These are phyloP conservation scores for Schrenkiella parvula DNA, from an alignment of 345 rosid genomes.

Conservation along the genomic window DNA sequence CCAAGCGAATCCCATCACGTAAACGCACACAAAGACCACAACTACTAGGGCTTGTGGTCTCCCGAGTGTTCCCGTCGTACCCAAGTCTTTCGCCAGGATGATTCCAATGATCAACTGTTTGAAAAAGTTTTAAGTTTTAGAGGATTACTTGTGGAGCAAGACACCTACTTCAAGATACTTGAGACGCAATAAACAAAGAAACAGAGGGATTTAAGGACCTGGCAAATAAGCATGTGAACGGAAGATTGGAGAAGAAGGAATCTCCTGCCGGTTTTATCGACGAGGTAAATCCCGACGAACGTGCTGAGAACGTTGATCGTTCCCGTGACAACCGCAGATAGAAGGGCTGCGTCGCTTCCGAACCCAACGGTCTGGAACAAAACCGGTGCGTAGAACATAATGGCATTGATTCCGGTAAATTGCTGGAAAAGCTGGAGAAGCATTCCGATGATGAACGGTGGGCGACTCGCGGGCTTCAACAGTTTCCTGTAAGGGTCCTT, in stretches of 20 bases:
- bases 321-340: slow-evolving; percentile 60
- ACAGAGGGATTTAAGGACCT: slow-evolving; percentile 14
- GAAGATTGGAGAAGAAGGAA: slow-evolving; percentile 51
- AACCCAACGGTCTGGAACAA: slow-evolving; percentile 69
- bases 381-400: slow-evolving; percentile 56
- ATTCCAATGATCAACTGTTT: slow-evolving; percentile 47
- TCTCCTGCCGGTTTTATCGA: slow-evolving; percentile 54
- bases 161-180: background rate
- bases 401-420: slow-evolving; percentile 63
- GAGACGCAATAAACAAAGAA: background rate
- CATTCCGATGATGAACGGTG: slow-evolving; percentile 51
- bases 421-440: slow-evolving; percentile 58
- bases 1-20: slow-evolving; percentile 68
- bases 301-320: slow-evolving; percentile 56
- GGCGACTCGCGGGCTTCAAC: slow-evolving; percentile 41
- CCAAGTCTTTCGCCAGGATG: slow-evolving; percentile 36
- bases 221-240: slow-evolving; percentile 39
- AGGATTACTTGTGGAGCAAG: background rate
- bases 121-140: background rate
- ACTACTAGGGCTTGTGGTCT: slow-evolving; percentile 37
- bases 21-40: slow-evolving; percentile 53
- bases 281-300: slow-evolving; percentile 49
- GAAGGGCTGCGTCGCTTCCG: slow-evolving; percentile 50
- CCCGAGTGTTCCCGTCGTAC: slow-evolving; percentile 36
- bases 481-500: slow-evolving; percentile 52